Evolutionary conservation across 805 yeast genomes (phyloP), one percentile per base, ranked within the genome.

Genomic region (Priceomyces castillae): DNA sequence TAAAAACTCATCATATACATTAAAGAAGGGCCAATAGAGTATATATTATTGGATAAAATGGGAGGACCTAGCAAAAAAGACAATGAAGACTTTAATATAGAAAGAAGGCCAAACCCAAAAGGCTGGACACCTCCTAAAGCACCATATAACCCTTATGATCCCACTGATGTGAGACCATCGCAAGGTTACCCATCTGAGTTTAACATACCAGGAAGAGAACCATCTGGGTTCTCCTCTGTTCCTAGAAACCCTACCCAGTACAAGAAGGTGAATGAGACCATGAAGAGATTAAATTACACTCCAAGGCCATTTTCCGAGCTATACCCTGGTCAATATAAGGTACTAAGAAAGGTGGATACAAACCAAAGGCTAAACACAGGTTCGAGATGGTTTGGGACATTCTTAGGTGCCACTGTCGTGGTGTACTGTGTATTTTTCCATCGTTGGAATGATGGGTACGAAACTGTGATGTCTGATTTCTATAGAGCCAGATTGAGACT

Each of bases 101-200:
- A 80, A 36, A 73, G 90, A 66, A 68, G 87, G 43, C 84, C 90
- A 2, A 81, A 85, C 53, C 90, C 94, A 2, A 76, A 77, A 5
- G 90, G 89, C 0, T 85, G 94, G 94, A 75, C 76, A 0, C 86
- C 81, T 1, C 95, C 95, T 7, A 78, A 74, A 48, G 92, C 90
- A 1, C 94, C 94, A 1, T 88, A 86, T 59, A 87, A 87, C 54
- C 95, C 95, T 5, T 88, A 81, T 56, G 96, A 87, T 57, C 85
- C 90, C 0, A 64, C 77, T 1, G 96, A 87, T 57, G 58, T 69
- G 33, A 71, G 96, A 37, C 95, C 96, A 0, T 77, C 95, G 0
- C 81, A 82, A 57, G 95, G 96, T 2, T 87, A 88, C 50, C 96
- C 96, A 1, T 82, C 90, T 19, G 96, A 87, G 59, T 88, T 74